Base-by-base conservation (phyloP, 2,329 filamentous ascomycete species). In the Aspergillus carbonarius region DNA sequence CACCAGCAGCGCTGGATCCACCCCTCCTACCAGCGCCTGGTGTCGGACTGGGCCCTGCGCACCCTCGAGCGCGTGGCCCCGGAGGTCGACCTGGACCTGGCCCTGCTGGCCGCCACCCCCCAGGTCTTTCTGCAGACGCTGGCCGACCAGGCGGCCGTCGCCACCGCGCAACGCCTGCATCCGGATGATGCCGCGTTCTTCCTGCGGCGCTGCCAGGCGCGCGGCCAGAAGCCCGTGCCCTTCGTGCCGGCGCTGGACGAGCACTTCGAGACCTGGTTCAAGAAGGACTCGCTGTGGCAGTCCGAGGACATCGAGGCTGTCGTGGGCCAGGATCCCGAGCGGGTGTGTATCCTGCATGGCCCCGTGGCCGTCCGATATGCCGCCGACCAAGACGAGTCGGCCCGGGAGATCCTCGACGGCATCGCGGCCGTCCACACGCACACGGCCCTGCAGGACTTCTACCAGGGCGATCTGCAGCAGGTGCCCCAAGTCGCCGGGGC, bases 261-360 rank as follows among this genome's bases (percentile, higher is more conserved):
- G 32, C 23, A 13, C 6, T 58, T 58, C 23, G 55, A 58, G 51
- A 49, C 42, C 7, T 58, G 56, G 56, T 58, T 58, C 44, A 58
- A 58, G 35, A 58, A 58, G 40, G 55, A 58, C 20, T 58, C 55
- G 12, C n/a, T 58, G 8, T 58, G 55, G 55, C 55, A 58, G 32
- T 53, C 55, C 10, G 55, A 58, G 40, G 40, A 47, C 9, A 12
- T 58, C 1, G 55, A 54, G 6, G 49, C 55, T 3, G 55, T 58
- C 10, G 1, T 40, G n/a, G 55, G 42, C 8, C 49, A 53, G 12
- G 55, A 58, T 23, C 25, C 34, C 7, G 20, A 52, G 17, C 48
- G 55, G 3, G 42, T 58, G 7, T 58, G 55, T 17, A 47, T 58
- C 5, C 27, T 58, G 10, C 55, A 58, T 23, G 55, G 55, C 39